These are phyloP conservation scores for Fusarium anthophilum DNA, from an alignment of 2,329 filamentous ascomycete genomes.

Conservation along the genomic window DNA sequence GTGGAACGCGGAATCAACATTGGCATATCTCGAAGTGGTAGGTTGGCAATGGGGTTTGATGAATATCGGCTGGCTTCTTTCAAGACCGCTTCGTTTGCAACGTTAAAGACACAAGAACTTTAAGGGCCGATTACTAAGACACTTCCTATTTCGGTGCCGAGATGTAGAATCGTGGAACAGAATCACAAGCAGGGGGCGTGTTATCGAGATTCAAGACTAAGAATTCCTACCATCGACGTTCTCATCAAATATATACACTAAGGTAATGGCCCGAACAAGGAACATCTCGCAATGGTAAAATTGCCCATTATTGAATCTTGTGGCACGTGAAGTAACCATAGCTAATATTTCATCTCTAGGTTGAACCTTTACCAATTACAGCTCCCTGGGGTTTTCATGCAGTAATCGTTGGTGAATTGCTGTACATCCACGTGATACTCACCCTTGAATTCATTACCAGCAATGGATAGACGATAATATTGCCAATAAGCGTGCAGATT, in stretches of 20 bases:
- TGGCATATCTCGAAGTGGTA: not conserved
- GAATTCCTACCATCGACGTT: not conserved
- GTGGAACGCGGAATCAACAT: not conserved
- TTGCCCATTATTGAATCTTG: not conserved
- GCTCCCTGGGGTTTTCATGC: not conserved
- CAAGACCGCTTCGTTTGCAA: fast-evolving
- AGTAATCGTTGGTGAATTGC: not conserved
- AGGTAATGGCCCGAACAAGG: too few relatives aligned
- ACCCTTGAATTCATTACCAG: not conserved
- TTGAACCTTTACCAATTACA: not conserved
- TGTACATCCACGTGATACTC: not conserved
- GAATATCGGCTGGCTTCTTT: not conserved
- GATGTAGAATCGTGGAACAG: not conserved
- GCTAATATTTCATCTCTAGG: not conserved
- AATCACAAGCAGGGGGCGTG: not conserved
- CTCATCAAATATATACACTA: not conserved
- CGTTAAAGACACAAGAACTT: not conserved
- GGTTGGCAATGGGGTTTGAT: not conserved
- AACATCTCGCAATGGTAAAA: not conserved
- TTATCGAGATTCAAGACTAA: not conserved
- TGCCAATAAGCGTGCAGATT: not conserved
- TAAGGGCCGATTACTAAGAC: not conserved
- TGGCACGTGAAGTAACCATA: not conserved
- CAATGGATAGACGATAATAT: not conserved
- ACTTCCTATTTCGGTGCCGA: not conserved